Evolutionary conservation across 805 yeast species (phyloP).

Genomic region (Wickerhamiella shivajii): DNA sequence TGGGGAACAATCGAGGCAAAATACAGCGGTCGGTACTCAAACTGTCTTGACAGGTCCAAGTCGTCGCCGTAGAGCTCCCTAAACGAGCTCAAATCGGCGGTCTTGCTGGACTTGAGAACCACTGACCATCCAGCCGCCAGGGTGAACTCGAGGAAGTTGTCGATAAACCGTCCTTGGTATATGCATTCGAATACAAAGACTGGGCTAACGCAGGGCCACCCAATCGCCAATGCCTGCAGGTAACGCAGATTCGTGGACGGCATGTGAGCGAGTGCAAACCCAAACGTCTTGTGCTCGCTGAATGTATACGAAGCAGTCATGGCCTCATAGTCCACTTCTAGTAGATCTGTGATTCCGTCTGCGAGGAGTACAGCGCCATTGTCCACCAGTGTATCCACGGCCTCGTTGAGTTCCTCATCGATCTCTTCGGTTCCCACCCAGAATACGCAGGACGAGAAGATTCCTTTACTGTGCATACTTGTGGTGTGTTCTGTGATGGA

Average conservation of each 20-base stretch:
- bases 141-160: constrained; percentile 38
- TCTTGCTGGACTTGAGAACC: constrained; percentile 23
- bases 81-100: constrained; percentile 17
- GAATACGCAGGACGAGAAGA: constrained; percentile 6
- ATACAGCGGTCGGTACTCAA: constrained; percentile 14
- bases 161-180: constrained; percentile 19
- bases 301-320: not conserved
- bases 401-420: not conserved
- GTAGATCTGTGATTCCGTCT: constrained; percentile 8
- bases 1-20: constrained; percentile 13
- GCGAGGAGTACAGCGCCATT: constrained; percentile 10
- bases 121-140: constrained; percentile 61
- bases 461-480: not conserved
- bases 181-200: constrained; percentile 40
- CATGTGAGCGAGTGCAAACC: not conserved
- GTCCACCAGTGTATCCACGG: not conserved
- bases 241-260: constrained; percentile 48
- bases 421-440: not conserved
- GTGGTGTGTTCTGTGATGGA: not conserved
- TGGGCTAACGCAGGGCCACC: constrained; percentile 72
- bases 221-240: constrained; percentile 59
- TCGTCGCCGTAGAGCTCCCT: constrained; percentile 14
- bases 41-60: constrained; percentile 17
- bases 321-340: constrained; percentile 5
- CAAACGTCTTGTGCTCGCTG: not conserved